Conservation (phyloP, 768 basidiomycete genomes). For the Dioszegia hungarica region DNA sequence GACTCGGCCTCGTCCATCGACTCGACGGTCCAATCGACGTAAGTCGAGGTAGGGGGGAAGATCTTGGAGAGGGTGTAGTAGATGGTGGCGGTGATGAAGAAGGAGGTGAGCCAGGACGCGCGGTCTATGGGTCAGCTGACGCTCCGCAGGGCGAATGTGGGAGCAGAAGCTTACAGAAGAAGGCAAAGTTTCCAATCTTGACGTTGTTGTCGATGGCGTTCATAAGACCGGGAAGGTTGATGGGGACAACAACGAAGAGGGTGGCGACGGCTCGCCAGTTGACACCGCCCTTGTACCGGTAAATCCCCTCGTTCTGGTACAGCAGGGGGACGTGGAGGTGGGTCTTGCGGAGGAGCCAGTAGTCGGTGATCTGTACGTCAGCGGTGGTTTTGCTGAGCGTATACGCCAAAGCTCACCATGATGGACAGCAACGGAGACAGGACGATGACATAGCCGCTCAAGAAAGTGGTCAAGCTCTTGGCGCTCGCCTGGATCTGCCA, state of each 20-base stretch:
- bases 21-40: constrained; percentile 44
- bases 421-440: constrained; percentile 79
- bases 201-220: constrained; percentile 66
- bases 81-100: constrained; percentile 48
- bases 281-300: constrained; percentile 69
- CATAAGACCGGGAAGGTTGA: constrained; percentile 71
- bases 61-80: constrained; percentile 49
- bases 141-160: too few relatives aligned
- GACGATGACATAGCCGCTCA: constrained; percentile 71
- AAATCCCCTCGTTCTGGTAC: constrained; percentile 73
- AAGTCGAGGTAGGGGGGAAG: constrained; percentile 52
- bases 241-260: constrained; percentile 63
- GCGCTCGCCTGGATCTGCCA: constrained; percentile 71
- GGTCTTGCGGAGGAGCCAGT: constrained; percentile 69
- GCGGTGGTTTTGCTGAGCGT: background rate
- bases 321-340: constrained; percentile 77
- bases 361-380: constrained; percentile 51
- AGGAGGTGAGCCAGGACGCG: constrained; percentile 40
- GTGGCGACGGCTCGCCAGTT: constrained; percentile 77
- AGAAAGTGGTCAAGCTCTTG: constrained; percentile 25
- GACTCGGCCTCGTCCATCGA: constrained; percentile 15
- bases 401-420: constrained; percentile 52
- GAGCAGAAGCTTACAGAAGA: constrained; percentile 58
- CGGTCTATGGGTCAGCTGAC: constrained; percentile 12
- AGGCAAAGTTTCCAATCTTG: constrained; percentile 66